A percentile compares a stretch with the other conserved stretches of the same genome.
phyloP scores from a whole-genome alignment of 257 asterid genomes.

The Solanum infundibuliforme region DNA sequence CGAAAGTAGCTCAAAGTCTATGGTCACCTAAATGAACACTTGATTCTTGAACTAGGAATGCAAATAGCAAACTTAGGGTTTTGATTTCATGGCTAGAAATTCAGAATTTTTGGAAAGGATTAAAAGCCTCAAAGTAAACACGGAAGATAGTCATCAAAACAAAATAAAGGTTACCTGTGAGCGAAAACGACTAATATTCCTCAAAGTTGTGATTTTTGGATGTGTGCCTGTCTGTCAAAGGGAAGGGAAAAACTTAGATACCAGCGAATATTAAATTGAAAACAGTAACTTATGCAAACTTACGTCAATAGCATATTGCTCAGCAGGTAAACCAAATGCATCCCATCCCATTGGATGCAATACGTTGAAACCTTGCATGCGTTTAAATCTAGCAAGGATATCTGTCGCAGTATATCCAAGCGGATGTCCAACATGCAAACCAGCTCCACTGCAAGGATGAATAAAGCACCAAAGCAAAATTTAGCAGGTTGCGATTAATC shows the following conservation, averaged over 20 bases:
- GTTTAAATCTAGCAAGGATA: conserved; percentile 85
- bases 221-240: conserved; percentile 80
- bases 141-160: background rate
- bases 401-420: conserved; percentile 98
- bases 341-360: conserved; percentile 99
- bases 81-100: background rate
- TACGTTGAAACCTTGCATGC: conserved; percentile 96
- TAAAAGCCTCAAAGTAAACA: background rate
- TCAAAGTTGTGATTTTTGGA: conserved; percentile 74
- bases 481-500: background rate
- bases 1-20: background rate
- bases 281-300: background rate
- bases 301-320: conserved; percentile 95
- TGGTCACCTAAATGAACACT: background rate
- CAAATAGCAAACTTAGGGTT: background rate
- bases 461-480: conserved; percentile 6
- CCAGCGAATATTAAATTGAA: background rate
- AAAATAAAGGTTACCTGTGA: conserved; percentile 43
- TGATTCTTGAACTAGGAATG: background rate
- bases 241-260: background rate
- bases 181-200: conserved; percentile 76
- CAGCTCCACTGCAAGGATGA: conserved; percentile 82
- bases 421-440: conserved; percentile 97
- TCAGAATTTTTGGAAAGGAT: background rate
- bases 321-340: conserved; percentile 99